phyloP scores from a whole-genome alignment of 306 rosid genomes.

The Fragaria iinumae region DNA sequence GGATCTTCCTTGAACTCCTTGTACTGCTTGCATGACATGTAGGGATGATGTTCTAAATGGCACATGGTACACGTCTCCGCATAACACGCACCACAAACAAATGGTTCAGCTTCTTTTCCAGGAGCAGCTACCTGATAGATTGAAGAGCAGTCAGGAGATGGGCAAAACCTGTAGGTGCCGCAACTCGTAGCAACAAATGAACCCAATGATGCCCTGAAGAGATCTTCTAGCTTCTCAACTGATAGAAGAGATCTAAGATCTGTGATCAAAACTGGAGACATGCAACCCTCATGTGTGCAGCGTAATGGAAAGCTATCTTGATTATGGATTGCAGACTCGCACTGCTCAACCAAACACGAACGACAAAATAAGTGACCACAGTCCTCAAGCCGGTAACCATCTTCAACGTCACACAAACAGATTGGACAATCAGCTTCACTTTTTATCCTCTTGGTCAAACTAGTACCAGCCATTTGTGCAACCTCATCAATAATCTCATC shows the following conservation, averaged over 20 bases:
- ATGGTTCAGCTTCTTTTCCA: slow-evolving; percentile 47
- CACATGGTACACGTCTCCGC: slow-evolving; percentile 80
- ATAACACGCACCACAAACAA: slow-evolving; percentile 82
- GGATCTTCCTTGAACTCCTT: slow-evolving; percentile 80
- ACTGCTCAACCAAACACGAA: slow-evolving; percentile 75
- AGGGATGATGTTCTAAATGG: slow-evolving; percentile 86
- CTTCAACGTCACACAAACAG: slow-evolving; percentile 88
- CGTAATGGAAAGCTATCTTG: slow-evolving; percentile 72
- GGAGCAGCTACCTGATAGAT: slow-evolving; percentile 65
- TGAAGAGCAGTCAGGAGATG: slow-evolving; percentile 89
- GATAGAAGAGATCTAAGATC: slow-evolving; percentile 61
- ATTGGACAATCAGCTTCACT: slow-evolving; percentile 63
- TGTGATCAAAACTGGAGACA: slow-evolving; percentile 45
- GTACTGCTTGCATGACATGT: slow-evolving; percentile 69
- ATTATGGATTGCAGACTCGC: slow-evolving; percentile 72
- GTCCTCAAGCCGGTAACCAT: slow-evolving; percentile 67
- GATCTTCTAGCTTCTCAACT: slow-evolving; percentile 73
- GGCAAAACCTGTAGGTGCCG: slow-evolving; percentile 75
- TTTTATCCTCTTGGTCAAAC: slow-evolving; percentile 34
- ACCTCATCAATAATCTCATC: slow-evolving; percentile 55
- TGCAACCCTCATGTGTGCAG: slow-evolving; percentile 57
- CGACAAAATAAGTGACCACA: slow-evolving; percentile 72
- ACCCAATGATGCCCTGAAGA: slow-evolving; percentile 81
- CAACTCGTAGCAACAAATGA: slow-evolving; percentile 62
- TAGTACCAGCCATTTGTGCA: slow-evolving; percentile 29